Evolutionary conservation across 768 basidiomycete genomes (phyloP).

Genomic region (Russula brevipes): DNA sequence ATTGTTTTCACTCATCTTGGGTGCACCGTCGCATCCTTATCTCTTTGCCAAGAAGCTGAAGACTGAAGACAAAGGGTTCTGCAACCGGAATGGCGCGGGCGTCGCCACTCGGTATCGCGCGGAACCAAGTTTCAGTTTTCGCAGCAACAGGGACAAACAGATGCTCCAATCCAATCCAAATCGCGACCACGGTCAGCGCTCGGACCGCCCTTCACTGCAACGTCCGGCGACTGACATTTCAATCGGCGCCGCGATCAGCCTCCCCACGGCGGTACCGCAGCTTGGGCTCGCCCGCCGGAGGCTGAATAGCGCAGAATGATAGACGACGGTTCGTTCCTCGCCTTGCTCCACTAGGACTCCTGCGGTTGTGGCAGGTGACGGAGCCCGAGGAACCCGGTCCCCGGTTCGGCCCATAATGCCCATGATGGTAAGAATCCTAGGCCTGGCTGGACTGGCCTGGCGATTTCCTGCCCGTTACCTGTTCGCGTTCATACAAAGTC

Average conservation of each 20-base stretch:
- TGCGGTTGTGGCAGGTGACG: background rate
- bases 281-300: background rate
- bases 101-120: background rate
- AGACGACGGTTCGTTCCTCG: too few relatives aligned
- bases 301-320: background rate
- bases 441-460: too few relatives aligned
- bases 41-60: background rate
- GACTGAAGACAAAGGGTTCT: background rate
- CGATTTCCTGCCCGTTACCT: too few relatives aligned
- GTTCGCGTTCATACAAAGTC: too few relatives aligned
- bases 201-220: background rate
- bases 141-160: background rate
- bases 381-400: background rate
- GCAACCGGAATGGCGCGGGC: background rate
- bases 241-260: background rate
- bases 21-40: background rate
- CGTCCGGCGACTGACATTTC: background rate
- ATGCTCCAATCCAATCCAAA: background rate
- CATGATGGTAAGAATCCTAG: too few relatives aligned
- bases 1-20: background rate
- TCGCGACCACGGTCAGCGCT: too few relatives aligned
- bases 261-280: background rate
- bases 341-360: background rate
- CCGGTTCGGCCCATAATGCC: background rate
- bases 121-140: background rate